Conservation (phyloP, 1,139 yeast genomes). For the Hyphopichia wangnamkhiaoensis region DNA sequence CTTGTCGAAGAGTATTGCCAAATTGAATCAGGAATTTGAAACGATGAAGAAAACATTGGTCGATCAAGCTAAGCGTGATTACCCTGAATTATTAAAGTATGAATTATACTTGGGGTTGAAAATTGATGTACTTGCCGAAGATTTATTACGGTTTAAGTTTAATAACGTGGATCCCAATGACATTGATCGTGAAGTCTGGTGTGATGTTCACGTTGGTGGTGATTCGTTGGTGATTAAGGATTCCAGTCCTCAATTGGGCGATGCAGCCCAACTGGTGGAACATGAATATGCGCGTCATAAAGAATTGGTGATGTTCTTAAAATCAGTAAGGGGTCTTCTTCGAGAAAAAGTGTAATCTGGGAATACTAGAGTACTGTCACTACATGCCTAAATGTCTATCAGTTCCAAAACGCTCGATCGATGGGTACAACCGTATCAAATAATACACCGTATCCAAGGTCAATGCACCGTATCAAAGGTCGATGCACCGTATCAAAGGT, state of each 20-base stretch:
- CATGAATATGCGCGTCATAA: conserved; percentile 35
- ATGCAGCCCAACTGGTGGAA: conserved; percentile 21
- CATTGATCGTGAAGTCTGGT: conserved; percentile 34
- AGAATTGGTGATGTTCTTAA: conserved; percentile 41
- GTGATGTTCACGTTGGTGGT: conserved; percentile 40
- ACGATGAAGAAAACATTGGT: conserved; percentile 19
- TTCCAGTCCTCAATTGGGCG: conserved; percentile 33
- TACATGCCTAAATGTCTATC: background rate
- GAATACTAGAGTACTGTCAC: background rate
- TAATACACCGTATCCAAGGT: too few species aligned
- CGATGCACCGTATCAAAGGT: too few species aligned
- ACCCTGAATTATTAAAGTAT: conserved; percentile 40
- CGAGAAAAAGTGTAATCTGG: conserved; percentile 10
- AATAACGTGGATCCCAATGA: conserved; percentile 44
- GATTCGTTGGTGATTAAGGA: conserved; percentile 31
- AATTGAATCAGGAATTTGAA: conserved; percentile 20
- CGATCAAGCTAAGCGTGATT: conserved; percentile 33
- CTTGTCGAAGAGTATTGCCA: conserved; percentile 22
- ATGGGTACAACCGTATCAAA: too few species aligned
- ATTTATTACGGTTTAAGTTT: conserved; percentile 40
- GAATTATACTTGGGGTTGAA: conserved; percentile 49
- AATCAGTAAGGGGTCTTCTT: conserved; percentile 28
- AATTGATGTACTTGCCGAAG: conserved; percentile 40
- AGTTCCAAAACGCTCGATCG: too few species aligned
- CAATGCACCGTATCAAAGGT: too few species aligned